Evolutionary conservation across 768 basidiomycete genomes (phyloP), one percentile per base, ranked within the genome.

Genomic region (Daedaleopsis sinensis): DNA sequence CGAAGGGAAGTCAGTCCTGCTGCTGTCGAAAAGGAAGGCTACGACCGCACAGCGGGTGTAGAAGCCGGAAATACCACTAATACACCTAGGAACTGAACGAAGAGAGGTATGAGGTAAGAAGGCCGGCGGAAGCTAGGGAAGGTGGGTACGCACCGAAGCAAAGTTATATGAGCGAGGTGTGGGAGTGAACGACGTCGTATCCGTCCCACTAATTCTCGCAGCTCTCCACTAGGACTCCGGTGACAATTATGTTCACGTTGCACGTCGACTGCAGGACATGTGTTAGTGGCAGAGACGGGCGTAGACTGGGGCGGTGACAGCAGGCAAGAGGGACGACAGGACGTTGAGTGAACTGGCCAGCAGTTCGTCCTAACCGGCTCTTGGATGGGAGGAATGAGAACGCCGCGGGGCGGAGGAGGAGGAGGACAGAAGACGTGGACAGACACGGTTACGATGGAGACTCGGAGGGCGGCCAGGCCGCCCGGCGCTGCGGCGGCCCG

Each of bases 341-440:
- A 59, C 62, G 58, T 46, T 43, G 49, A 47, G 42, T 64, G 58
- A 64, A 64, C 62, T 64, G 62, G 27, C 62, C 62, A 64, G 62
- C 62, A 64, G 62, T 64, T 64, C 58, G 62, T 64, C 62, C 62
- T 37, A 57, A 48, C 49, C 58, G 21, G 50, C 58, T 64, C 58
- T 53, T 46, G 57, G 43, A 36, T 49, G 35, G 8, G 53, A 42
- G 42, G 60, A 52, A 37, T 16, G 48, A n/a, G 49, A 37, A 42
- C 36, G 43, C 43, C 57, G 50, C 15, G 21, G 47, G 1, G 24
- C 27, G 51, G 37, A 48, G 35, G 27, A 27, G 43, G 19, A 19
- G 35, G 38, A 38, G 58, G 52, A 36, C 24, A 37, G 23, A 16
- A 23, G 52, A 44, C 18, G 50, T 21, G 16, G 38, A n/a, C 15